Conservation (phyloP, 1,139 yeast species). For the Debaryomyces fabryi region DNA sequence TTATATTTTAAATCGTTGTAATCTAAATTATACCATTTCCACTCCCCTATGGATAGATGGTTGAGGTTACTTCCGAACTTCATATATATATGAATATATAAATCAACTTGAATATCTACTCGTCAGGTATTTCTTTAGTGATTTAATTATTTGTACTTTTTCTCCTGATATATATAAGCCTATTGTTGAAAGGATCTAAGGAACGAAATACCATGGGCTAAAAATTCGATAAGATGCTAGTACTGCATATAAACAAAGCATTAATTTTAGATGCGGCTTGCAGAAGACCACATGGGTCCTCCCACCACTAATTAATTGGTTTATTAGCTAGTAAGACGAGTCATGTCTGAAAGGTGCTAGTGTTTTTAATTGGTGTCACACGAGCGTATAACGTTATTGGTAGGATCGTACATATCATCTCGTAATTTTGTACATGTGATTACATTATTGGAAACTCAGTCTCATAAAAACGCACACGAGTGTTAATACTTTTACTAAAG, state of each 20-base stretch:
- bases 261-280: neutral
- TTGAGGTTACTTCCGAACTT: constrained; percentile 81
- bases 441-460: neutral
- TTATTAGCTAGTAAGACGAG: too few species aligned
- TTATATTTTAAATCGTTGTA: constrained; percentile 73
- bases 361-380: neutral
- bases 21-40: constrained; percentile 82
- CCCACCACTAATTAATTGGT: neutral
- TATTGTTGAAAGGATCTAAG: neutral
- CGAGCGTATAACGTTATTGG: neutral
- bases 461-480: neutral
- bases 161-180: neutral
- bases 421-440: neutral
- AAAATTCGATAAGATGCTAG: neutral
- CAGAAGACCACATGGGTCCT: constrained; percentile 1
- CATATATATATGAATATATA: constrained; percentile 53
- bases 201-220: neutral
- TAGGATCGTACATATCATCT: neutral
- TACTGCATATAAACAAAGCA: neutral
- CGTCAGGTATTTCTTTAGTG: neutral
- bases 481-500: neutral
- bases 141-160: neutral
- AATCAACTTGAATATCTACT: neutral
- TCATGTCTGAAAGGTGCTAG: neutral
- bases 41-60: constrained; percentile 80